phyloP scores from a whole-genome alignment of 73 alveolate species.

The Blepharisma japonicum region DNA sequence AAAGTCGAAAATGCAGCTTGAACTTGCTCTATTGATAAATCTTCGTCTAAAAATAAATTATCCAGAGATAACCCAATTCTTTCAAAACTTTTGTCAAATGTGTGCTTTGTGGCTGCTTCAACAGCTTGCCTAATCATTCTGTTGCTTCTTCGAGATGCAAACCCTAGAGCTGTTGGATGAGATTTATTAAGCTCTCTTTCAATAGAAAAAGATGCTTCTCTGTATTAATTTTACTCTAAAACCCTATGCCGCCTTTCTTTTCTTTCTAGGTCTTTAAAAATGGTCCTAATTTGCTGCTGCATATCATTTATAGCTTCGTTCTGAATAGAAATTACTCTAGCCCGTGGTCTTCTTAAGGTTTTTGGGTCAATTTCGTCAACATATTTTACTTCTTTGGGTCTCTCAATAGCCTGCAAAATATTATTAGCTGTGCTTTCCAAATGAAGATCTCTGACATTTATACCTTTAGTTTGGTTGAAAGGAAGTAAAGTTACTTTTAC shows the following conservation, averaged over 20 bases:
- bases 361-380: neutral
- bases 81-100: neutral
- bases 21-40: neutral
- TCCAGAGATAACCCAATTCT: neutral
- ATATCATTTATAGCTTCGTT: too few species aligned
- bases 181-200: neutral
- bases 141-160: neutral
- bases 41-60: neutral
- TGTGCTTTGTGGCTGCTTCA: neutral
- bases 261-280: too few species aligned
- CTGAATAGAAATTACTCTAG: too few species aligned
- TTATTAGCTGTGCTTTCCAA: constrained; percentile 1
- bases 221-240: too few species aligned
- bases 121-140: neutral
- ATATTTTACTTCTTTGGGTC: neutral
- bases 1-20: neutral
- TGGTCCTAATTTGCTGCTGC: too few species aligned
- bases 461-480: neutral
- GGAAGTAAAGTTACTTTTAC: constrained; percentile 14
- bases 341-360: too few species aligned
- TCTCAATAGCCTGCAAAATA: neutral
- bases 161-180: constrained; percentile 4
- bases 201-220: neutral
- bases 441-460: neutral
- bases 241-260: too few species aligned